phyloP scores from a whole-genome alignment of 2,329 filamentous ascomycete species.

The Leptographium galeiforme region DNA sequence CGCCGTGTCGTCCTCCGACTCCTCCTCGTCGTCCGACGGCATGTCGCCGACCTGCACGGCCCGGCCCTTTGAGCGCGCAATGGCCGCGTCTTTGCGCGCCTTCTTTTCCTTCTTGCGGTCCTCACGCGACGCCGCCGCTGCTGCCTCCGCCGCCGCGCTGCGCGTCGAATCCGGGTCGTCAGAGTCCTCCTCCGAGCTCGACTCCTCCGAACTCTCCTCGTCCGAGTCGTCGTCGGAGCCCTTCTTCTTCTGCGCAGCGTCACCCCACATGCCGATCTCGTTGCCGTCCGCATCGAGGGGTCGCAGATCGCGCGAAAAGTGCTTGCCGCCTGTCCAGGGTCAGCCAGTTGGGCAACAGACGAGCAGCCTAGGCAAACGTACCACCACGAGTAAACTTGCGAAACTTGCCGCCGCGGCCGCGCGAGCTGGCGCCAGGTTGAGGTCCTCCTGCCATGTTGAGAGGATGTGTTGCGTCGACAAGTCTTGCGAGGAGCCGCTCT shows the following conservation, averaged over 20 bases:
- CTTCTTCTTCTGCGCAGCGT: conserved; percentile 30
- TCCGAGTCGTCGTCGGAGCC: conserved; percentile 28
- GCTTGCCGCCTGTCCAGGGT: conserved; percentile 60
- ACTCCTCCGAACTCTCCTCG: conserved; percentile 32
- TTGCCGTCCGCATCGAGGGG: conserved; percentile 84
- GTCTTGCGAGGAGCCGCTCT: too few relatives aligned
- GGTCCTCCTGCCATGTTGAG: conserved; percentile 20
- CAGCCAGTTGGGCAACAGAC: background rate
- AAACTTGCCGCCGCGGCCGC: conserved; percentile 86
- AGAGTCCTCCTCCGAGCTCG: background rate
- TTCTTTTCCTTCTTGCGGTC: conserved; percentile 87
- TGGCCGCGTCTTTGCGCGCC: conserved; percentile 39
- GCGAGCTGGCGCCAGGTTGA: conserved; percentile 35
- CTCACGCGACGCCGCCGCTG: conserved; percentile 52
- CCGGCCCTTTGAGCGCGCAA: conserved; percentile 58
- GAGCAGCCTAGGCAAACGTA: conserved; percentile 25
- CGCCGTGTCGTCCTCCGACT: conserved; percentile 36
- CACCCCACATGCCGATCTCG: conserved; percentile 76
- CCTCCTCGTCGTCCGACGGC: conserved; percentile 49
- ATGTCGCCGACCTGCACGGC: conserved; percentile 74
- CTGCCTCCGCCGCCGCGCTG: conserved; percentile 25
- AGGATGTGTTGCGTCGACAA: background rate
- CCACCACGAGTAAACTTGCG: conserved; percentile 88
- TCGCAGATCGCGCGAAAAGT: conserved; percentile 84
- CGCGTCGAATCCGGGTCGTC: conserved; percentile 28